phyloP scores from a whole-genome alignment of 2,329 filamentous ascomycete genomes.

The Sporothrix pseudoabietina region DNA sequence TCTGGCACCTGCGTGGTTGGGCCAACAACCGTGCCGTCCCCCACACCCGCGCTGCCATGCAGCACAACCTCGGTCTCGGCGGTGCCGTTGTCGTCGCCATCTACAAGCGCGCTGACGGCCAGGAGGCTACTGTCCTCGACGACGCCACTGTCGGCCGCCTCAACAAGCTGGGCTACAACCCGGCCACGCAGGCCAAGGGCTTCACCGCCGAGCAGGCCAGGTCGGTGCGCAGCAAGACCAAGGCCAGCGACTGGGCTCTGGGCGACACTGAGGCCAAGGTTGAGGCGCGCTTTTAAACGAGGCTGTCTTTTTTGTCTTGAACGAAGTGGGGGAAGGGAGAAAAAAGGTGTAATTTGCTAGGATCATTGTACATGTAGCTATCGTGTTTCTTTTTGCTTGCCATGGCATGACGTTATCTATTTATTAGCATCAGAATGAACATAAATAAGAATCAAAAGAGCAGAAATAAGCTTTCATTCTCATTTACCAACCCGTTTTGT shows the following conservation, averaged over 20 bases:
- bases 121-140: conserved; percentile 60
- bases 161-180: conserved; percentile 83
- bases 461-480: not conserved
- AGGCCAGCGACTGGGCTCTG: conserved; percentile 72
- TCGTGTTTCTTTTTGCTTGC: conserved; percentile 14
- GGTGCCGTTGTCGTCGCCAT: conserved; percentile 90
- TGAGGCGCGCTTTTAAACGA: conserved; percentile 46
- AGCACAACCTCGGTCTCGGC: conserved; percentile 91
- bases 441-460: not conserved
- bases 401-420: not conserved
- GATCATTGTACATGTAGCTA: conserved; percentile 16
- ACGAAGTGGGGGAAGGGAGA: not conserved
- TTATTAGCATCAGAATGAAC: conserved; percentile 17
- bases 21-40: conserved; percentile 81
- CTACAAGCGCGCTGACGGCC: conserved; percentile 80
- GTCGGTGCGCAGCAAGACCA: conserved; percentile 68
- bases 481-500: not conserved
- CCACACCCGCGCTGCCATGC: conserved; percentile 71
- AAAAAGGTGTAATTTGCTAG: conserved; percentile 9
- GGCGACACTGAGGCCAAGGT: conserved; percentile 74
- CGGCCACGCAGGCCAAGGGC: conserved; percentile 83
- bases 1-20: conserved; percentile 95
- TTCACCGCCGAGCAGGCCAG: conserved; percentile 77
- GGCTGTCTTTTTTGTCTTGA: no score
- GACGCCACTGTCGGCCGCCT: conserved; percentile 65